phyloP scores from a whole-genome alignment of 352 stramenopile genomes.

The Phytopythium aichiense region DNA sequence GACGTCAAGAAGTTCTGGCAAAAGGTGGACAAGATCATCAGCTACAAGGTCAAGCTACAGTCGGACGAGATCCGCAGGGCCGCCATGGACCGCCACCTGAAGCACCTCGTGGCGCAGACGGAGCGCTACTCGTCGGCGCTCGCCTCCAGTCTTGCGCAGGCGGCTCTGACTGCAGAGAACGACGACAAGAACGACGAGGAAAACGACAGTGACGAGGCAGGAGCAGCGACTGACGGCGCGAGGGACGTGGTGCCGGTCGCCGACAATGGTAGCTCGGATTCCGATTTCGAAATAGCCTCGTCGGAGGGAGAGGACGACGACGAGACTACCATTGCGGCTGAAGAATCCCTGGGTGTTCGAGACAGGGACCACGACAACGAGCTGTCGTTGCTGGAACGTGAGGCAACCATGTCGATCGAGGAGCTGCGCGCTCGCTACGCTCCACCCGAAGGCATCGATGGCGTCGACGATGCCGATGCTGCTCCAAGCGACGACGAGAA shows the following conservation, averaged over 20 bases:
- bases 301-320: conserved; percentile 48
- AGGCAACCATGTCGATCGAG: conserved; percentile 81
- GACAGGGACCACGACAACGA: conserved; percentile 31
- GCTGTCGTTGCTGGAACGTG: conserved; percentile 55
- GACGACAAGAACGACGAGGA: background rate
- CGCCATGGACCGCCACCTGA: conserved; percentile 97
- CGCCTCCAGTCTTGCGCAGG: conserved; percentile 49
- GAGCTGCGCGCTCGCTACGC: conserved; percentile 72
- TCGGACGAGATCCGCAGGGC: conserved; percentile 77
- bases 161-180: background rate
- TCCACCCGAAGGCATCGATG: conserved; percentile 14
- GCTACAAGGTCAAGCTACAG: conserved; percentile 95
- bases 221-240: conserved; percentile 8
- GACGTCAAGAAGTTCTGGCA: conserved; percentile 94
- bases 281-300: conserved; percentile 10
- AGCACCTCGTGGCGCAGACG: conserved; percentile 95
- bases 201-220: conserved; percentile 3
- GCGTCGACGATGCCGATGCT: conserved; percentile 17
- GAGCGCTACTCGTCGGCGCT: conserved; percentile 93
- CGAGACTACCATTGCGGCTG: conserved; percentile 31
- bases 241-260: conserved; percentile 6
- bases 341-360: conserved; percentile 11
- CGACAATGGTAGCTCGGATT: conserved; percentile 25
- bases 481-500: background rate
- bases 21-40: conserved; percentile 98